Percentiles rank a stretch among this genome's conserved stretches.
Evolutionary conservation across 1,284 basidiomycete species (phyloP).

Genomic region (Trichosporon coremiiforme): DNA sequence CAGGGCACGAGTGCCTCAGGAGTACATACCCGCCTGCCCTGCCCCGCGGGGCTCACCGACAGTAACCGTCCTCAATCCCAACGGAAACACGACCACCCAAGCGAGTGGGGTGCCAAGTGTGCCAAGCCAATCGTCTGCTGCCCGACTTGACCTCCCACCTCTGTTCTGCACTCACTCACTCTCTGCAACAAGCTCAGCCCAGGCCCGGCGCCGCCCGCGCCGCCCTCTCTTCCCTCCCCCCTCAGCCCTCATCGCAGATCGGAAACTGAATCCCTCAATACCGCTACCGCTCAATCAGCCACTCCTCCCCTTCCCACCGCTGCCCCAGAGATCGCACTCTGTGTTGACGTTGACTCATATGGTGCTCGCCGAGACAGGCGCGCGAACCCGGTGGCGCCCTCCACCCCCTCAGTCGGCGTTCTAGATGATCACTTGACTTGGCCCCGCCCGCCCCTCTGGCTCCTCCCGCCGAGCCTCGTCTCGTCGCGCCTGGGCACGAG

Average conservation of each 20-base stretch:
- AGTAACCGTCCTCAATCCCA: not conserved
- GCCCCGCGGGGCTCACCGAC: constrained; percentile 16
- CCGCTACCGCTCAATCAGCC: not conserved
- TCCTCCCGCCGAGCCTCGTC: not conserved
- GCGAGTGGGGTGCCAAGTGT: constrained; percentile 1
- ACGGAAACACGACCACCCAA: not conserved
- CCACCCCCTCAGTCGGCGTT: not conserved
- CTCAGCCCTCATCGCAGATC: not conserved
- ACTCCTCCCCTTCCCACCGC: not conserved
- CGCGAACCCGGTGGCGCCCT: constrained; percentile 2
- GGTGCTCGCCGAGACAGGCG: not conserved
- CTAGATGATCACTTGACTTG: constrained; percentile 12
- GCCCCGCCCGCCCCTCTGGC: not conserved
- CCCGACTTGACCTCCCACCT: not conserved
- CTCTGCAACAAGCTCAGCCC: not conserved
- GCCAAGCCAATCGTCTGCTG: not conserved
- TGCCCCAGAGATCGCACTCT: not conserved
- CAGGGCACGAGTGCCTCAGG: not conserved
- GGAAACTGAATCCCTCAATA: constrained; percentile 9
- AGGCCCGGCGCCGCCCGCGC: not conserved
- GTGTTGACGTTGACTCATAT: not conserved
- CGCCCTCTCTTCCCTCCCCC: no score
- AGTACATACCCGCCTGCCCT: not conserved
- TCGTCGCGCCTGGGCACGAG: no score
- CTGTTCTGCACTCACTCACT: no score